phyloP scores from a whole-genome alignment of 2,329 filamentous ascomycete species.

The Hypoxylon sp. region DNA sequence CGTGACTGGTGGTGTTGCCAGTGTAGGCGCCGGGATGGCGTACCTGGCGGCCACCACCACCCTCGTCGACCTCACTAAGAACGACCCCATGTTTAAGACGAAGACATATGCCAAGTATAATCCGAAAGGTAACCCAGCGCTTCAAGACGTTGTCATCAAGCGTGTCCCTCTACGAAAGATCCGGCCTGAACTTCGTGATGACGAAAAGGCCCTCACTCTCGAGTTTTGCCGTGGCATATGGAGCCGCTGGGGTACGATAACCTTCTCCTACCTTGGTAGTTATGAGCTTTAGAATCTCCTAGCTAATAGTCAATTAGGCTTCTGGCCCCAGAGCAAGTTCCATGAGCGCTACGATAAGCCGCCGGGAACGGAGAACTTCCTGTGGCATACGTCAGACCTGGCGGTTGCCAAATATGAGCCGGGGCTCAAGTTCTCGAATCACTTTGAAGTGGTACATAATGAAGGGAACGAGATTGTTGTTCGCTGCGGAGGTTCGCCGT shows the following conservation, averaged over 20 bases:
- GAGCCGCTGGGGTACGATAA: constrained; percentile 72
- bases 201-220: constrained; percentile 70
- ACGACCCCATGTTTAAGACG: constrained; percentile 73
- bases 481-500: constrained; percentile 53
- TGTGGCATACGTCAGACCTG: constrained; percentile 52
- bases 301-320: constrained; percentile 61
- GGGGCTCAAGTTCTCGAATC: constrained; percentile 53
- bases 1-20: constrained; percentile 64
- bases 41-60: constrained; percentile 69
- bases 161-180: constrained; percentile 74
- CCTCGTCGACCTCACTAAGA: constrained; percentile 69
- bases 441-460: constrained; percentile 55
- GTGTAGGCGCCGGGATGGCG: constrained; percentile 63
- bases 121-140: constrained; percentile 72
- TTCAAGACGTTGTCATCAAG: constrained; percentile 75
- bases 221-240: constrained; percentile 78
- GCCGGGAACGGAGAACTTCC: constrained; percentile 51
- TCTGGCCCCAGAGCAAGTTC: constrained; percentile 55
- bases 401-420: constrained; percentile 49
- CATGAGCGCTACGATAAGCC: constrained; percentile 54
- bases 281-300: background rate
- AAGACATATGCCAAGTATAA: constrained; percentile 72
- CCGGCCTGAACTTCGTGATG: constrained; percentile 74
- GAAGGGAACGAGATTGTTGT: constrained; percentile 51
- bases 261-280: constrained; percentile 6